A percentile compares a stretch with the other conserved stretches of the same genome.
Conservation (phyloP, 805 yeast genomes). For the Pichia gijzeniarum region DNA sequence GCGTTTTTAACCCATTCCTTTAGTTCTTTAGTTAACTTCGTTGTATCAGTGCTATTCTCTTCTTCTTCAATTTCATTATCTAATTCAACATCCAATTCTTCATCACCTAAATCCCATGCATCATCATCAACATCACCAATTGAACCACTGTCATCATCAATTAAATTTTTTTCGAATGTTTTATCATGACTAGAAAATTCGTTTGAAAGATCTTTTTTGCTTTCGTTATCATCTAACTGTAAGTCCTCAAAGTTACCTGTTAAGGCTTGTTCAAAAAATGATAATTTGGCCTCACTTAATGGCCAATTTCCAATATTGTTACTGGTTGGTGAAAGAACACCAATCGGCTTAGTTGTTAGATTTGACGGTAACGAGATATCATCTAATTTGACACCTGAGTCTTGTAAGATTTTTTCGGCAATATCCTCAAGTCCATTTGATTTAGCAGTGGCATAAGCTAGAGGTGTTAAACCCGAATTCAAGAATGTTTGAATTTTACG, state of each 20-base stretch:
- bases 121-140: constrained; percentile 50
- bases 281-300: constrained; percentile 58
- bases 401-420: constrained; percentile 65
- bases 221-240: constrained; percentile 30
- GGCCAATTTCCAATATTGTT: constrained; percentile 70
- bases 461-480: constrained; percentile 73
- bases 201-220: constrained; percentile 14
- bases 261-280: constrained; percentile 82
- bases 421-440: constrained; percentile 72
- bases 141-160: constrained; percentile 20
- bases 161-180: constrained; percentile 7
- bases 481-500: constrained; percentile 69
- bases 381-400: constrained; percentile 56
- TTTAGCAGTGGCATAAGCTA: constrained; percentile 91
- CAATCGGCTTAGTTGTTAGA: constrained; percentile 32
- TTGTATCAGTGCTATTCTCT: constrained; percentile 18
- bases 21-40: constrained; percentile 48
- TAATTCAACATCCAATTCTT: constrained; percentile 60
- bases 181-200: constrained; percentile 3
- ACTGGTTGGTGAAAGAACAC: constrained; percentile 41
- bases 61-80: constrained; percentile 34
- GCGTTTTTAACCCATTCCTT: constrained; percentile 84
- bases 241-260: constrained; percentile 70
- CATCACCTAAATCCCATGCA: constrained; percentile 82
- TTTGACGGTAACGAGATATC: constrained; percentile 42